Evolutionary conservation across 2,329 filamentous ascomycete species (phyloP).

Genomic region (Fusarium penzigii): DNA sequence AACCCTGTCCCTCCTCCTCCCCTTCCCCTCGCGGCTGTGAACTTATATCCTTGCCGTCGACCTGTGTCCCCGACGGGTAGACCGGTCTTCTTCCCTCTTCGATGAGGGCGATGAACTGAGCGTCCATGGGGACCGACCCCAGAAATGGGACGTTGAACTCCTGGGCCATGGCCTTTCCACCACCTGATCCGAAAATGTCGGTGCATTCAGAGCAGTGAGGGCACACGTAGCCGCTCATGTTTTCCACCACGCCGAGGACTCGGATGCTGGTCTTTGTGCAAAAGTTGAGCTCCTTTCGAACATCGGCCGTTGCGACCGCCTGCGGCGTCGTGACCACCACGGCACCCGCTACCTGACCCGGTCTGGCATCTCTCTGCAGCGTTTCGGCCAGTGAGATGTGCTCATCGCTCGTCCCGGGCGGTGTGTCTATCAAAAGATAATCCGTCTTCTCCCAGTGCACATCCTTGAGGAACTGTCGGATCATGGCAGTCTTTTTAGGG

Average conservation of each 20-base stretch:
- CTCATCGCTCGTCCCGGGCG: conserved; percentile 94
- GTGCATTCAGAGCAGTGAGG: conserved; percentile 81
- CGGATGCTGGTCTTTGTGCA: conserved; percentile 79
- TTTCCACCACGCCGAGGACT: conserved; percentile 89
- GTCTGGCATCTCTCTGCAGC: conserved; percentile 62
- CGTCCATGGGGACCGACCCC: conserved; percentile 87
- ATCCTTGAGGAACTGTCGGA: conserved; percentile 91
- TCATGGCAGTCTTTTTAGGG: conserved; percentile 99
- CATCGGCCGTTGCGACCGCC: conserved; percentile 88
- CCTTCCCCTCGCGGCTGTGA: conserved; percentile 26
- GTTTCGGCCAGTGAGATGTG: conserved; percentile 94
- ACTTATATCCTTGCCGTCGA: conserved; percentile 57
- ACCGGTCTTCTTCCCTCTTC: conserved; percentile 68
- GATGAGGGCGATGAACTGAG: conserved; percentile 83
- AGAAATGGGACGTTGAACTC: conserved; percentile 85
- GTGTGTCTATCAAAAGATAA: conserved; percentile 92
- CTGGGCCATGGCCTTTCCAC: conserved; percentile 83
- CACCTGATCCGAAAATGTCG: conserved; percentile 89
- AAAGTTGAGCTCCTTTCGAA: conserved; percentile 93
- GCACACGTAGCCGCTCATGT: conserved; percentile 94
- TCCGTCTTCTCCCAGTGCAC: conserved; percentile 88
- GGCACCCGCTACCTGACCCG: conserved; percentile 76
- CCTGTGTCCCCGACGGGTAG: conserved; percentile 68
- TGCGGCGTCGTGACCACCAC: conserved; percentile 97
- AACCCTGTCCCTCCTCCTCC: conserved; percentile 30